These are phyloP conservation scores for Mortierella sp. DNA, from an alignment of 371 early-diverging fungal species.

Conservation along the genomic window DNA sequence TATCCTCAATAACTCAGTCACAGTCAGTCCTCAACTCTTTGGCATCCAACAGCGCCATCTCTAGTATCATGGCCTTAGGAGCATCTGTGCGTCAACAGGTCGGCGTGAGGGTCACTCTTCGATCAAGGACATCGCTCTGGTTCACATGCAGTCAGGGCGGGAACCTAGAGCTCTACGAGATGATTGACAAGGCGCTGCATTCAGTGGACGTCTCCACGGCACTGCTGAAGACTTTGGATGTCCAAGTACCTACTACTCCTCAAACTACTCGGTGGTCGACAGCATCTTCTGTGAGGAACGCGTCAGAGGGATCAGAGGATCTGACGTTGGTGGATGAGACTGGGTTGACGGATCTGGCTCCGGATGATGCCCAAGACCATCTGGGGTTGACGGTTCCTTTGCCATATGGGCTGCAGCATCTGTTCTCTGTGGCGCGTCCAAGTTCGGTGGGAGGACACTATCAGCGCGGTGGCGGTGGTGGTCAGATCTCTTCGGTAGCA, in stretches of 20 bases:
- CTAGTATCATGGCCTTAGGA: conserved; percentile 38
- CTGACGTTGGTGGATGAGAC: conserved; percentile 23
- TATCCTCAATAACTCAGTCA: neutral
- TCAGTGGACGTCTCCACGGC: conserved; percentile 19
- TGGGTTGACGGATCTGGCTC: neutral
- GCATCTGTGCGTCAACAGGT: conserved; percentile 24
- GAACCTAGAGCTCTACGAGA: conserved; percentile 38
- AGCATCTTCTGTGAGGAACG: neutral
- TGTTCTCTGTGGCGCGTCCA: conserved; percentile 17
- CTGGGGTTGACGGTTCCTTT: conserved; percentile 15
- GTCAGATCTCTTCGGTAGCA: neutral
- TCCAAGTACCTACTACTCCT: neutral
- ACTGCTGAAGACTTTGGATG: conserved; percentile 24
- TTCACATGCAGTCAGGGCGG: conserved; percentile 27
- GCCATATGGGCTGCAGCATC: conserved; percentile 30
- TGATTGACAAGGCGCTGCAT: conserved; percentile 15
- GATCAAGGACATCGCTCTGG: conserved; percentile 35
- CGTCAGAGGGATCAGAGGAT: conserved; percentile 23
- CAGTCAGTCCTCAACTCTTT: conserved; percentile 16
- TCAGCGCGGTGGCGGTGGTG: neutral
- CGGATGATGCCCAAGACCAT: conserved; percentile 12
- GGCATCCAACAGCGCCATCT: conserved; percentile 13
- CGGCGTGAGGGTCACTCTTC: conserved; percentile 21
- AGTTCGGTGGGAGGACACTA: neutral
- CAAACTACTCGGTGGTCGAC: neutral